Conservation (phyloP, 768 basidiomycete species). For the Chalciporus chontae region DNA sequence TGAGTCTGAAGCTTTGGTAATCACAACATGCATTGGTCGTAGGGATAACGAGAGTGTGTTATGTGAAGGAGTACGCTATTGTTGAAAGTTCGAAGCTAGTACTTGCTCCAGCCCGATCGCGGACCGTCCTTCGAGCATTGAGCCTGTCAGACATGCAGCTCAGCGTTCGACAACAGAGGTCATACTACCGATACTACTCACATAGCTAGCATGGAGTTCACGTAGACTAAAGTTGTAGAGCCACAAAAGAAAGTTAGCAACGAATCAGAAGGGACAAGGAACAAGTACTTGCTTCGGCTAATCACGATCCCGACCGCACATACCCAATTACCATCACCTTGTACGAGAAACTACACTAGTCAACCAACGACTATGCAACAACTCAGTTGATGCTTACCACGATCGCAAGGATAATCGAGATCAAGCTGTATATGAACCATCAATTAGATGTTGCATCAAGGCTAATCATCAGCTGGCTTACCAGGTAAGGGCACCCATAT, state of each 20-base stretch:
- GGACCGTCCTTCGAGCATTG: too few species aligned
- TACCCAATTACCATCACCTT: background rate
- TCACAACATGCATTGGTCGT: too few species aligned
- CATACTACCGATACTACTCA: background rate
- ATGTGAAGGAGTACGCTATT: too few species aligned
- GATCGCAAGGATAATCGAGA: background rate
- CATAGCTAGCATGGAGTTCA: constrained; percentile 16
- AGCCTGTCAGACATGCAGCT: too few species aligned
- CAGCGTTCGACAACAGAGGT: too few species aligned
- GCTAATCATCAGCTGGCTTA: background rate
- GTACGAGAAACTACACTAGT: constrained; percentile 1
- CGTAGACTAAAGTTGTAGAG: constrained; percentile 2
- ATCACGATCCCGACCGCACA: background rate
- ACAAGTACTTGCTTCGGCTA: constrained; percentile 3
- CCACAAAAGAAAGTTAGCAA: background rate
- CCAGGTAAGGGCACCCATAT: constrained; percentile 13
- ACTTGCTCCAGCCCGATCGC: too few species aligned
- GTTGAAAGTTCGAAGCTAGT: too few species aligned
- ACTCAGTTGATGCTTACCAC: background rate
- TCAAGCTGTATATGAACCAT: background rate
- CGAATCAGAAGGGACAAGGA: background rate
- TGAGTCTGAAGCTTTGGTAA: too few species aligned
- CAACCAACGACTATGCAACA: background rate
- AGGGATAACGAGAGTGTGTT: too few species aligned
- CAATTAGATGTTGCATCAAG: background rate